Evolutionary conservation across 768 basidiomycete species (phyloP).

Genomic region (Phylloporus arenicola): DNA sequence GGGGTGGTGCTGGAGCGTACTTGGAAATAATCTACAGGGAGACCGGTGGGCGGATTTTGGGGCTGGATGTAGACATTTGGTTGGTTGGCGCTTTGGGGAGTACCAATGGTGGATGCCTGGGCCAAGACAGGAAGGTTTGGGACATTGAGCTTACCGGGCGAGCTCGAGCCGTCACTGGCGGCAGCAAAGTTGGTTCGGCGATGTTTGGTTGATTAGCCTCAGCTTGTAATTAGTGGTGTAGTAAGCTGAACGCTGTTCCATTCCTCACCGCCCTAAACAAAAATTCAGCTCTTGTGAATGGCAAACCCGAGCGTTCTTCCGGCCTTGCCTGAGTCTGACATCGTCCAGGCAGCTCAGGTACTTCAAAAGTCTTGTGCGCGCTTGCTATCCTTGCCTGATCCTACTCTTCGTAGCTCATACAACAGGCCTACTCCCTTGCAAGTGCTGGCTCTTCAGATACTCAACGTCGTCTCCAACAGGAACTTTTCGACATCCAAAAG

Average conservation of each 20-base stretch:
- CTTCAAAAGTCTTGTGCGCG: conserved; percentile 14
- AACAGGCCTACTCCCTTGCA: conserved; percentile 56
- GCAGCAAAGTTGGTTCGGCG: conserved; percentile 24
- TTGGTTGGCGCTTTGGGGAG: conserved; percentile 48
- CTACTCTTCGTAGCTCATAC: conserved; percentile 50
- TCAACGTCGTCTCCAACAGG: conserved; percentile 60
- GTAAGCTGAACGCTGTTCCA: background rate
- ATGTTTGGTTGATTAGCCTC: background rate
- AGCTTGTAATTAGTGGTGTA: background rate
- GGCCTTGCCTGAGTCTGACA: conserved; percentile 44
- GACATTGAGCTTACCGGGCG: conserved; percentile 6
- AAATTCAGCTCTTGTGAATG: conserved; percentile 10
- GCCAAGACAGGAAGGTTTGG: conserved; percentile 15
- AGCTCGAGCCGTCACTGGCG: conserved; percentile 3
- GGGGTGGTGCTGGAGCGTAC: conserved; percentile 46
- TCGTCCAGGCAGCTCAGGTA: conserved; percentile 59
- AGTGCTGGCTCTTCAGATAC: conserved; percentile 50
- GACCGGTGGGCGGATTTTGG: conserved; percentile 38
- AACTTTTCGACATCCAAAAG: conserved; percentile 73
- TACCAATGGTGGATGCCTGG: conserved; percentile 41
- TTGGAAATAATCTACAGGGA: conserved; percentile 41
- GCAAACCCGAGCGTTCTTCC: conserved; percentile 43
- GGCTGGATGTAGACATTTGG: conserved; percentile 50
- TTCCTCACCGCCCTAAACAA: background rate
- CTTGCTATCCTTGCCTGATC: conserved; percentile 4